Evolutionary conservation across 257 asterid species (phyloP).

Genomic region (Galeopsis tetrahit): DNA sequence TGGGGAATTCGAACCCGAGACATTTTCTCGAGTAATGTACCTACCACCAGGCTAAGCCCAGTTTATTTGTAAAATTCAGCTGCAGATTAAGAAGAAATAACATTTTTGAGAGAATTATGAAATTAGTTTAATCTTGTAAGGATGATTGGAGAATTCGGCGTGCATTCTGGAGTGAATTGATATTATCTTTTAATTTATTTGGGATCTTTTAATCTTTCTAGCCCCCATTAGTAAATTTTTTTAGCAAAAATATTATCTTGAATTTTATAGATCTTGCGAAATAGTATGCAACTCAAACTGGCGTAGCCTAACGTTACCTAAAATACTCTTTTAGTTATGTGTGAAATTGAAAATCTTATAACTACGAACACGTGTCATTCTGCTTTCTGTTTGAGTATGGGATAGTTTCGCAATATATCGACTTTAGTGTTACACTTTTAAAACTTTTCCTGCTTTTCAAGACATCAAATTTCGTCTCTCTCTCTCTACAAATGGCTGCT

Average conservation of each 20-base stretch:
- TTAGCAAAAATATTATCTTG: not conserved
- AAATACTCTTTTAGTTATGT: not conserved
- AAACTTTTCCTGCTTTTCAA: constrained; percentile 5
- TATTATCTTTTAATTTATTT: not conserved
- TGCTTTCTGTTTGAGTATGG: not conserved
- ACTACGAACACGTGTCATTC: not conserved
- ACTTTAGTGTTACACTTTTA: not conserved
- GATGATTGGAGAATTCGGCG: not conserved
- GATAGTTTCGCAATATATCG: not conserved
- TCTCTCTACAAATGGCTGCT: constrained; percentile 30
- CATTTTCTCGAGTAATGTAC: too few species aligned
- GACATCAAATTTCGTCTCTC: constrained; percentile 13
- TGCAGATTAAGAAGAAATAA: not conserved
- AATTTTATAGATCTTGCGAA: not conserved
- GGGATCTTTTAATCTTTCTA: not conserved
- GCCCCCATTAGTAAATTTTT: not conserved
- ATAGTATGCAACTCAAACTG: constrained; percentile 3
- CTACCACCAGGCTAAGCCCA: not conserved
- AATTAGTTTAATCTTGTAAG: constrained; percentile 13
- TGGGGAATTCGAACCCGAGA: too few species aligned
- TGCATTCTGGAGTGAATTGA: not conserved
- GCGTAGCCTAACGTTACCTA: not conserved
- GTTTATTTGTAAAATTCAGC: not conserved
- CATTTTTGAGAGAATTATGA: constrained; percentile 9
- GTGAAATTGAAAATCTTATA: constrained; percentile 3